Evolutionary conservation across 1,284 basidiomycete genomes (phyloP).

Genomic region (Rhodotorula sp.): DNA sequence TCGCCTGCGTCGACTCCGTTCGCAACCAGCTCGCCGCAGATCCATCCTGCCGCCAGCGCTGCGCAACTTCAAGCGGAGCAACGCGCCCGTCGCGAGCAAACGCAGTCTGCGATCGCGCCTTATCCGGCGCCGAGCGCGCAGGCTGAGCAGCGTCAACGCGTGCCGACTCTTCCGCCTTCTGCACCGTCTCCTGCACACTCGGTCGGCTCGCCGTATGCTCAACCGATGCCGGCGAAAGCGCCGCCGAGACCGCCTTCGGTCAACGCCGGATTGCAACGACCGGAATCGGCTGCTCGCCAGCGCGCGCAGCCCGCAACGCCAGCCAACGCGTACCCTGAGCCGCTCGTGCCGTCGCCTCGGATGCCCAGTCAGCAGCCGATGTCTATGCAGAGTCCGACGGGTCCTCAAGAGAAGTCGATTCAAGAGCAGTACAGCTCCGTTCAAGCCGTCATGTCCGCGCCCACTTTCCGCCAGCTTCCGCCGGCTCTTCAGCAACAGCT

Average conservation of each 20-base stretch:
- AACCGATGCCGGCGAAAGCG: background rate
- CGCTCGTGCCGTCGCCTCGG: conserved; percentile 15
- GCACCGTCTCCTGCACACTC: background rate
- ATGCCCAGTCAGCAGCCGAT: conserved; percentile 2
- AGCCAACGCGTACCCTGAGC: background rate
- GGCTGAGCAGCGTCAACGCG: no score
- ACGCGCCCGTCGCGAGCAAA: no score
- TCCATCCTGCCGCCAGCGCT: background rate
- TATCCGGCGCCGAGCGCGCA: no score
- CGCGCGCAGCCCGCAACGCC: background rate
- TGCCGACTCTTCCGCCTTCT: background rate
- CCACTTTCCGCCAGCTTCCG: conserved; percentile 30
- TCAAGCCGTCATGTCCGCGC: conserved; percentile 29
- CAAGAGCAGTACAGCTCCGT: conserved; percentile 27
- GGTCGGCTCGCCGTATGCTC: background rate
- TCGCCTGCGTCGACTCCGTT: no score
- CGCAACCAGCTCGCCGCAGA: no score
- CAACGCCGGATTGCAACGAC: conserved; percentile 2
- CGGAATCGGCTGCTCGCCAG: background rate
- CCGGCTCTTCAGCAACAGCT: conserved; percentile 27
- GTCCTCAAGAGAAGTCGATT: background rate
- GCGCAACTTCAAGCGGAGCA: background rate
- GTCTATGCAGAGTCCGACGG: background rate
- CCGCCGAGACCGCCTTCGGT: background rate
- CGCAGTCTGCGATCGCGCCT: no score